phyloP scores from a whole-genome alignment of 306 rosid genomes.

The Vicia faba region DNA sequence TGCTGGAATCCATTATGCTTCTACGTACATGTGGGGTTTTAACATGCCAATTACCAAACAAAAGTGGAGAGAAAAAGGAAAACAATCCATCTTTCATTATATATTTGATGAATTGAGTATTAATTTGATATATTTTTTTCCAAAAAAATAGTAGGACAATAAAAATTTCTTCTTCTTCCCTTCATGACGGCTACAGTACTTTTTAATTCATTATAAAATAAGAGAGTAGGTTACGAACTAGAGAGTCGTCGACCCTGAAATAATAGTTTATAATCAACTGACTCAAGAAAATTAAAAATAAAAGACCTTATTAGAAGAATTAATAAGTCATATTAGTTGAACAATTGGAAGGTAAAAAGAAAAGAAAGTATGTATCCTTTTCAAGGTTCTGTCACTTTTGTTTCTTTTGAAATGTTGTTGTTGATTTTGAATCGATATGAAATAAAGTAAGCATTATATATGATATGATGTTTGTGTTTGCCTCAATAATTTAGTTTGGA shows the following conservation, averaged over 20 bases:
- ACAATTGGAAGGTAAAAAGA: not conserved
- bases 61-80: too few species aligned
- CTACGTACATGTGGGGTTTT: too few species aligned
- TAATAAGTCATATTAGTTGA: not conserved
- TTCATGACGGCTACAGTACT: too few species aligned
- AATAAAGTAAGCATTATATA: not conserved
- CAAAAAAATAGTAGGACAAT: too few species aligned
- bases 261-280: not conserved
- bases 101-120: too few species aligned
- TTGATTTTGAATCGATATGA: not conserved
- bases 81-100: too few species aligned
- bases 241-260: not conserved
- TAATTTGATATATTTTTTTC: too few species aligned
- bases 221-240: constrained; percentile 20
- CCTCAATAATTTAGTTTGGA: not conserved
- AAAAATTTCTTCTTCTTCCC: too few species aligned
- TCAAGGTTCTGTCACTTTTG: constrained; percentile 5
- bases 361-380: not conserved
- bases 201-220: not conserved
- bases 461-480: not conserved
- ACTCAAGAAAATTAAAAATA: constrained; percentile 7
- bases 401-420: not conserved
- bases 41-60: too few species aligned
- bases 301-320: constrained; percentile 6
- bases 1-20: too few species aligned